phyloP scores from a whole-genome alignment of 169 alveolate genomes.

The Eimeria brunetti region DNA sequence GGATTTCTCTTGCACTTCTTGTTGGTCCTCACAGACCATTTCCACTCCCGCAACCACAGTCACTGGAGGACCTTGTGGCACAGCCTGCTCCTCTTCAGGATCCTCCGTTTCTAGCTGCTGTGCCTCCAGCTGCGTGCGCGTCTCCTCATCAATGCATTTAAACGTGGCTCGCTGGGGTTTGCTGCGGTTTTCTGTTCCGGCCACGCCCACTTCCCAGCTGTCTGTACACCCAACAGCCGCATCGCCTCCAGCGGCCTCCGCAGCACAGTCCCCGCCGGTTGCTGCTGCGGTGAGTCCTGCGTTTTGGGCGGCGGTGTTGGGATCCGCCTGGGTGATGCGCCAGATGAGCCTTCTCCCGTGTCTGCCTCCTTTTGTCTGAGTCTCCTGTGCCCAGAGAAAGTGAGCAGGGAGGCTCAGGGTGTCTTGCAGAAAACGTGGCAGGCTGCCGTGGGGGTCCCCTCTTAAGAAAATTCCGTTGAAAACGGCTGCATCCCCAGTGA shows the following conservation, averaged over 20 bases:
- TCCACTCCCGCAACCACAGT: constrained; percentile 56
- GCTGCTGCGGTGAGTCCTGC: constrained; percentile 66
- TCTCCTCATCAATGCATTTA: constrained; percentile 59
- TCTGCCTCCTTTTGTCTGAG: not conserved
- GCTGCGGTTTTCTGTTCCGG: constrained; percentile 31
- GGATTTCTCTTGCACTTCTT: constrained; percentile 77
- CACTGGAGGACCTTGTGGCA: constrained; percentile 40
- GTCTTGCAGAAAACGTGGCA: constrained; percentile 69
- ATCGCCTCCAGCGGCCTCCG: constrained; percentile 39
- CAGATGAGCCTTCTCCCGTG: not conserved
- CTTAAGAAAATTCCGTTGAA: constrained; percentile 69
- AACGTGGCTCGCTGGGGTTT: constrained; percentile 36
- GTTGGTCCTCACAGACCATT: constrained; percentile 75
- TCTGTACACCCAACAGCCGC: constrained; percentile 70
- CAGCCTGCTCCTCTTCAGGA: constrained; percentile 25
- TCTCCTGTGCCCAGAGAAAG: constrained; percentile 72
- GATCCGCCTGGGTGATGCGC: constrained; percentile 68
- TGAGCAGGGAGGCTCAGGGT: constrained; percentile 42
- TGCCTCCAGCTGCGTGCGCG: constrained; percentile 18
- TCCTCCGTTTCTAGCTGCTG: constrained; percentile 34
- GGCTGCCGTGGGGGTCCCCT: constrained; percentile 69
- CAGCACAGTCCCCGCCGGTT: constrained; percentile 54
- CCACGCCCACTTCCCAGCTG: constrained; percentile 71
- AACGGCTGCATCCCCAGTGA: constrained; percentile 39
- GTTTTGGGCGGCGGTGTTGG: constrained; percentile 51